phyloP scores from a whole-genome alignment of 2,329 filamentous ascomycete genomes.

The Botrytis aclada region DNA sequence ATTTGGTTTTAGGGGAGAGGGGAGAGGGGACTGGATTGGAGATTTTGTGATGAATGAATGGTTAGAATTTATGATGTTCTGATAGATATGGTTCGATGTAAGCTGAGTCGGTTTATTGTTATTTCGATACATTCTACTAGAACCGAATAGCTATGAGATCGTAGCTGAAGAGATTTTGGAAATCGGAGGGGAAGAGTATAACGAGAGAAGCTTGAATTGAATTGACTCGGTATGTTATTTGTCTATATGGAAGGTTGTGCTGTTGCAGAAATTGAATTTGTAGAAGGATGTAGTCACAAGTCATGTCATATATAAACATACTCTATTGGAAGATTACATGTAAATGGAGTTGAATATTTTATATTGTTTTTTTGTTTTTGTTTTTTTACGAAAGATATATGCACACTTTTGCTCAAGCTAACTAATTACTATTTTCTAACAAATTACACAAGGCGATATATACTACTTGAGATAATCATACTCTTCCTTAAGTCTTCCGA shows the following conservation, averaged over 20 bases:
- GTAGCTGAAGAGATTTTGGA: too few species aligned
- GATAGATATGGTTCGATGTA: neutral
- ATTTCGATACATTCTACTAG: neutral
- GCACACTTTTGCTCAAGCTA: neutral
- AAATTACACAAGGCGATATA: neutral
- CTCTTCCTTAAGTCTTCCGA: constrained; percentile 2
- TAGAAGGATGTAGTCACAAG: neutral
- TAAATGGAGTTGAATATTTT: neutral
- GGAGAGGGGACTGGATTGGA: neutral
- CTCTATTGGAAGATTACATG: neutral
- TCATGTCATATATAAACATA: neutral
- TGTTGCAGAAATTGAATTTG: neutral
- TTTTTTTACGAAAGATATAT: neutral
- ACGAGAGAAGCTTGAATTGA: neutral
- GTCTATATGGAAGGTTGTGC: neutral
- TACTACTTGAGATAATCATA: constrained; percentile 1
- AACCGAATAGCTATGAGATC: neutral
- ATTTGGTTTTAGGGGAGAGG: too few species aligned
- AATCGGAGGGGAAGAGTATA: neutral
- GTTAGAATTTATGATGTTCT: neutral
- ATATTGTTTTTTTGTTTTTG: neutral
- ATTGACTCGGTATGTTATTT: neutral
- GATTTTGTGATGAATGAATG: neutral
- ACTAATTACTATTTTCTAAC: too few species aligned
- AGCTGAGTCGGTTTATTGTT: fast-evolving